A percentile compares a stretch with the other conserved stretches of the same genome.
Conservation (phyloP, 208 protist genomes). For the Leishmania tropica region DNA sequence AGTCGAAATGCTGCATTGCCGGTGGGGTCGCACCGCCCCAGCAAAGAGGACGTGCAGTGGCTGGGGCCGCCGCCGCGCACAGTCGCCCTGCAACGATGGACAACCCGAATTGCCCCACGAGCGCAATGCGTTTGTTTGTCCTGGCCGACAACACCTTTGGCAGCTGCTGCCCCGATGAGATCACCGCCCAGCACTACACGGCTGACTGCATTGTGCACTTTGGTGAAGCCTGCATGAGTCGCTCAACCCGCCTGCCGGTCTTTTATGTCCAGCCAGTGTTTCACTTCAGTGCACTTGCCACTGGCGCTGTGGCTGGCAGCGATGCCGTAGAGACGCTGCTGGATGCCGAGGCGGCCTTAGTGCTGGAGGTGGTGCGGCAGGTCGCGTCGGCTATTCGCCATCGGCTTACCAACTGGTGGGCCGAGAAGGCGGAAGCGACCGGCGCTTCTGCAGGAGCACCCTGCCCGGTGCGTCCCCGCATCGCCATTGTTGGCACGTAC, state of each 20-base stretch:
- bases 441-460: neutral
- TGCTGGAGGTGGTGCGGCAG: conserved; percentile 30
- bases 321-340: neutral
- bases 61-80: neutral
- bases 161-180: conserved; percentile 92
- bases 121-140: conserved; percentile 62
- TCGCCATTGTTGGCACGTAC: conserved; percentile 29
- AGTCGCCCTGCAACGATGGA: conserved; percentile 19
- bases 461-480: conserved; percentile 11
- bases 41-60: neutral
- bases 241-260: conserved; percentile 77
- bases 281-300: conserved; percentile 25
- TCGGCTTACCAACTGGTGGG: conserved; percentile 10
- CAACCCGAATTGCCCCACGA: conserved; percentile 46
- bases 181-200: conserved; percentile 87
- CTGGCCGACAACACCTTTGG: conserved; percentile 93
- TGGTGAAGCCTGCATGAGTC: conserved; percentile 89
- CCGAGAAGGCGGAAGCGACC: neutral
- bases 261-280: conserved; percentile 76
- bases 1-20: neutral
- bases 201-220: conserved; percentile 91
- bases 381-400: conserved; percentile 17
- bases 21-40: neutral
- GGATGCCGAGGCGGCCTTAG: conserved; percentile 16
- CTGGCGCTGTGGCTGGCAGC: neutral